Evolutionary conservation across 176 grass and related monocot genomes (phyloP).

Genomic region (Typha latifolia): DNA sequence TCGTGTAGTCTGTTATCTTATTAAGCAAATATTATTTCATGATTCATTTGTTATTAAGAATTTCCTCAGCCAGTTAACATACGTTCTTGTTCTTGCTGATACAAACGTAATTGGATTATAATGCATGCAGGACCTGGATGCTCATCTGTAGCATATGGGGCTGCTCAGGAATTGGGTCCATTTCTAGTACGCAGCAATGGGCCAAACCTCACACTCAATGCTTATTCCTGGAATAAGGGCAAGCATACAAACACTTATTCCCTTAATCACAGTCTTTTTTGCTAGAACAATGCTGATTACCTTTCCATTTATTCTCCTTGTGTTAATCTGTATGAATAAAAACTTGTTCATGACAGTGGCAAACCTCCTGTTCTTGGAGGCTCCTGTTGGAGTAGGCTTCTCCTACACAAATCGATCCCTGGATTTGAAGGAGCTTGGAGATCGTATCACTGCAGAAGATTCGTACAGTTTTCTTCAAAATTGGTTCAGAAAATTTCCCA

Average conservation of each 20-base stretch:
- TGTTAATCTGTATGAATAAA: not conserved
- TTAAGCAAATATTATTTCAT: too few relatives aligned
- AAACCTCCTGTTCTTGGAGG: conserved; percentile 85
- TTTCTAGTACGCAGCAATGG: conserved; percentile 50
- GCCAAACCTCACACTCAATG: conserved; percentile 56
- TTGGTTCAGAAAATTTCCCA: conserved; percentile 73
- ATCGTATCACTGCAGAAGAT: conserved; percentile 61
- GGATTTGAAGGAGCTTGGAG: conserved; percentile 60
- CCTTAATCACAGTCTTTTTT: not conserved
- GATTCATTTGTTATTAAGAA: too few relatives aligned
- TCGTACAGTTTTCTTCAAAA: conserved; percentile 61
- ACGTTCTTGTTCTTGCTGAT: not conserved
- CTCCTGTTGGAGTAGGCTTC: conserved; percentile 87
- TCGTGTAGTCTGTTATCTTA: too few relatives aligned
- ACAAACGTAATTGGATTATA: conserved; percentile 7
- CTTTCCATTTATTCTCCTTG: not conserved
- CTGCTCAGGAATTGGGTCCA: conserved; percentile 83
- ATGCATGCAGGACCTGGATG: conserved; percentile 59
- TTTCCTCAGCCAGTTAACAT: too few relatives aligned
- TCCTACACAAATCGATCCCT: conserved; percentile 72
- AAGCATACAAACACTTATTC: conserved; percentile 10
- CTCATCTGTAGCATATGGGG: conserved; percentile 80
- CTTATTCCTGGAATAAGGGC: conserved; percentile 91
- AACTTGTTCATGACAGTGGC: conserved; percentile 31
- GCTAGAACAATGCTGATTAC: not conserved